phyloP scores from a whole-genome alignment of 2,329 filamentous ascomycete genomes.

The Sporothrix luriei region DNA sequence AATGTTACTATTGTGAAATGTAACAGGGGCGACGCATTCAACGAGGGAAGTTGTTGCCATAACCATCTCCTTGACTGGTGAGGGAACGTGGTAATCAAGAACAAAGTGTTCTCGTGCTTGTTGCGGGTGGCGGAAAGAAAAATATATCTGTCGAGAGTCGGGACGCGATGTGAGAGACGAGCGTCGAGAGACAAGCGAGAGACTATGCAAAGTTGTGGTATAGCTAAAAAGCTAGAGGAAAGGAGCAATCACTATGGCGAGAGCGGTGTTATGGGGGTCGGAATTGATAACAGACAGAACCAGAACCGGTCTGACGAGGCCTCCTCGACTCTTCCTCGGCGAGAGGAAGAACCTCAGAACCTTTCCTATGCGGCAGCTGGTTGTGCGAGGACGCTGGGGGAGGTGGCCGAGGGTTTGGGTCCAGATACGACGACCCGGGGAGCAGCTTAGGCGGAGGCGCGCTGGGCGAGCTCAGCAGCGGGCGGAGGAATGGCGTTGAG shows the following conservation, averaged over 20 bases:
- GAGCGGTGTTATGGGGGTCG: constrained; percentile 82
- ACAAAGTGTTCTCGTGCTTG: background rate
- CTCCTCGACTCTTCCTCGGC: constrained; percentile 99
- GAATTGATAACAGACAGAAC: constrained; percentile 90
- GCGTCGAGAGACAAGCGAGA: constrained; percentile 8
- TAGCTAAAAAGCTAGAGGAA: constrained; percentile 13
- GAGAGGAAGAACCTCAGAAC: constrained; percentile 98
- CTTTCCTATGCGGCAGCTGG: constrained; percentile 99
- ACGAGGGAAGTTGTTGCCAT: constrained; percentile 62
- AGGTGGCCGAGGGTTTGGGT: constrained; percentile 52
- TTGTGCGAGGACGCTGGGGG: constrained; percentile 62
- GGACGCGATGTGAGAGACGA: too few species aligned
- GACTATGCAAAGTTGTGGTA: background rate
- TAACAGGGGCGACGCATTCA: constrained; percentile 56
- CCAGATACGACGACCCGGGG: constrained; percentile 55
- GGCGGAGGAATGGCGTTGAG: constrained; percentile 67
- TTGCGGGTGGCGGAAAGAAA: background rate
- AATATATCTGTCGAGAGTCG: constrained; percentile 16
- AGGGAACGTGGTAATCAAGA: constrained; percentile 2
- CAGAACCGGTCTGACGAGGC: constrained; percentile 89
- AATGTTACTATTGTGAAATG: constrained; percentile 53
- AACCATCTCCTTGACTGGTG: constrained; percentile 57
- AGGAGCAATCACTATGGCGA: constrained; percentile 33
- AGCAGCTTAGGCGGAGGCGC: constrained; percentile 48
- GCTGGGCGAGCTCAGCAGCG: constrained; percentile 52